Evolutionary conservation across 305 asterid species (phyloP).

Genomic region (Fraxinus albicans): DNA sequence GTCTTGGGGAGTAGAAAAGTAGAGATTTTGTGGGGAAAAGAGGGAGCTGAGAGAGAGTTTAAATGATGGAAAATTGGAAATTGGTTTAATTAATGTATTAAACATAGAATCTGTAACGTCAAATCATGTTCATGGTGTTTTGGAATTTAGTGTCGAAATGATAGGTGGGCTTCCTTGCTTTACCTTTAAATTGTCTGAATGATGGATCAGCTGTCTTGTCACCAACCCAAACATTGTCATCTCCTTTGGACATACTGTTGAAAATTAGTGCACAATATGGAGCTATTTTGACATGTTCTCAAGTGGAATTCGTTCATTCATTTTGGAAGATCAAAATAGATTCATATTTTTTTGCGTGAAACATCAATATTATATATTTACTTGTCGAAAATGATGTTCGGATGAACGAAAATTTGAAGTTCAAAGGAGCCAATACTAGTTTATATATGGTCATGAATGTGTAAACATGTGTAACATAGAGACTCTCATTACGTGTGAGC

Average conservation of each 20-base stretch:
- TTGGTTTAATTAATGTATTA: too few species aligned
- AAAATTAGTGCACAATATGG: background rate
- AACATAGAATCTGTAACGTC: slow-evolving; percentile 70
- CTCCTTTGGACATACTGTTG: background rate
- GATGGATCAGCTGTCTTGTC: slow-evolving; percentile 29
- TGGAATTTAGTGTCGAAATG: slow-evolving; percentile 38
- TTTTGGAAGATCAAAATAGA: too few species aligned
- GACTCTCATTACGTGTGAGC: background rate
- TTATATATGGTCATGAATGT: too few species aligned
- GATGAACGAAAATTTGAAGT: too few species aligned
- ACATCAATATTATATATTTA: too few species aligned
- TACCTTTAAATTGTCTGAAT: slow-evolving; percentile 21
- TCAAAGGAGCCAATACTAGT: background rate
- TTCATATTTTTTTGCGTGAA: too few species aligned
- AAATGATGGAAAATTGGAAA: background rate
- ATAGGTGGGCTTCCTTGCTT: background rate
- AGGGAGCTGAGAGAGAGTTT: background rate
- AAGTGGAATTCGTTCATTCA: background rate
- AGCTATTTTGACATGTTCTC: background rate
- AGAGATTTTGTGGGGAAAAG: background rate
- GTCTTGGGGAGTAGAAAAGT: background rate
- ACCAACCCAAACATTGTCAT: slow-evolving; percentile 12
- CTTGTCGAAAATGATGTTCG: too few species aligned
- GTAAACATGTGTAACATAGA: too few species aligned
- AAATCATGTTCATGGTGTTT: slow-evolving; percentile 59